Evolutionary conservation across 495 filamentous ascomycete species (phyloP), one percentile per base, ranked within the genome.

Genomic region (Penicillium bialowiezense): DNA sequence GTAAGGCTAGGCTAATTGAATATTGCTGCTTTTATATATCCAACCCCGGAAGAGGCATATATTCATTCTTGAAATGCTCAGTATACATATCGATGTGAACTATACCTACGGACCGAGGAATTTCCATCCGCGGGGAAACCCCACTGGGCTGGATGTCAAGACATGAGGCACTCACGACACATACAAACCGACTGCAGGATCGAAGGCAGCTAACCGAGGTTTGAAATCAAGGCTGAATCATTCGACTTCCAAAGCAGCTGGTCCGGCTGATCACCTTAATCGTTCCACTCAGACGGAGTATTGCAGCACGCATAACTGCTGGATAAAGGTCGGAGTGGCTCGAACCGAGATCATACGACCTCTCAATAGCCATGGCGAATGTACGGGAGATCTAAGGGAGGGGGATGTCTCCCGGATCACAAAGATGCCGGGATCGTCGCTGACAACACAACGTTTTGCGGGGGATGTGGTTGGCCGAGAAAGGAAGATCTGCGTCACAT

Each of bases 181-280:
- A n/a, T n/a, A n/a, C n/a, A n/a, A n/a, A n/a, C n/a, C n/a, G n/a
- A n/a, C n/a, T n/a, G n/a, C n/a, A n/a, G n/a, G n/a, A n/a, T n/a
- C n/a, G n/a, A n/a, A n/a, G n/a, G n/a, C n/a, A n/a, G n/a, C n/a
- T 26, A 47, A 42, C 58, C 50, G 50, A 58, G 58, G 54, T 51
- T 26, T 41, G 23, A 26, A 48, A 45, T 47, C 40, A 19, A 34
- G 12, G 15, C 23, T 7, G 40, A 38, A 51, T 42, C 40, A 51
- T 31, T 36, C 21, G 46, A 33, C 26, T 23, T 4, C 37, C 17
- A 34, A 40, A n/a, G 8, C 35, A 19, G 19, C 36, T 46, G n/a
- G 18, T 20, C 38, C 19, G 21, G 10, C 34, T 31, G 4, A 12
- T 38, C 8, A 35, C 0, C 7, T 1, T 15, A 5, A 0, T 29